Percentiles rank a stretch among this genome's conserved stretches.
Conservation (phyloP, 768 basidiomycete species). For the Mycena galericulata region DNA sequence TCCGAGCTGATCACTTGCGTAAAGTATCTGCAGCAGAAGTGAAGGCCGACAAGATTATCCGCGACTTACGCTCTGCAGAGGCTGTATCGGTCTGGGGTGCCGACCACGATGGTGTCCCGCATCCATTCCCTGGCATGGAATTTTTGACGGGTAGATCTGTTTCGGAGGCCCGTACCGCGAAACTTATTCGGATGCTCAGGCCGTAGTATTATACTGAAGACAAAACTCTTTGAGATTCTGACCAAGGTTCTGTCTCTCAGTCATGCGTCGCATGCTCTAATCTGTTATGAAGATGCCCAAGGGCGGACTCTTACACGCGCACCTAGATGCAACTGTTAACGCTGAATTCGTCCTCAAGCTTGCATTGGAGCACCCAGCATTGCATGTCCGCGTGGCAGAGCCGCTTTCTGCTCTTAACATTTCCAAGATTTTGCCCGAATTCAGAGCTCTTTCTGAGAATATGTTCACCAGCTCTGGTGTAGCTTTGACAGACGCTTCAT, state of each 20-base stretch:
- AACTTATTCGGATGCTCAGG: conserved; percentile 48
- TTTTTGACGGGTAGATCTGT: conserved; percentile 70
- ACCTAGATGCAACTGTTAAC: conserved; percentile 81
- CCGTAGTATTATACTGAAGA: conserved; percentile 67
- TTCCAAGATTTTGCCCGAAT: conserved; percentile 60
- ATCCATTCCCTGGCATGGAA: conserved; percentile 84
- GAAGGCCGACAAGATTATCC: conserved; percentile 68
- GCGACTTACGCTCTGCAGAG: conserved; percentile 67
- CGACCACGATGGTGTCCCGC: conserved; percentile 60
- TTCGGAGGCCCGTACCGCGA: not conserved
- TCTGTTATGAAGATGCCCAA: conserved; percentile 74
- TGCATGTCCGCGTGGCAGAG: conserved; percentile 67
- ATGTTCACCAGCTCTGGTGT: conserved; percentile 42
- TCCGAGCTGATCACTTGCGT: conserved; percentile 60
- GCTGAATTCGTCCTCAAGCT: conserved; percentile 61
- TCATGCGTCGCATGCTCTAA: not conserved
- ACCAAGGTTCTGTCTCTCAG: conserved; percentile 58
- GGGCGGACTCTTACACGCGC: conserved; percentile 79
- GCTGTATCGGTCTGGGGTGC: conserved; percentile 68
- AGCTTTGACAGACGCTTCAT: conserved; percentile 55
- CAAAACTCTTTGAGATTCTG: conserved; percentile 71
- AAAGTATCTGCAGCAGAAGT: conserved; percentile 52
- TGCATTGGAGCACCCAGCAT: conserved; percentile 65
- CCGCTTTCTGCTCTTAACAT: conserved; percentile 56
- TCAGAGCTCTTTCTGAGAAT: conserved; percentile 58